Evolutionary conservation across 257 asterid genomes (phyloP).

Genomic region (Solanum boliviense): DNA sequence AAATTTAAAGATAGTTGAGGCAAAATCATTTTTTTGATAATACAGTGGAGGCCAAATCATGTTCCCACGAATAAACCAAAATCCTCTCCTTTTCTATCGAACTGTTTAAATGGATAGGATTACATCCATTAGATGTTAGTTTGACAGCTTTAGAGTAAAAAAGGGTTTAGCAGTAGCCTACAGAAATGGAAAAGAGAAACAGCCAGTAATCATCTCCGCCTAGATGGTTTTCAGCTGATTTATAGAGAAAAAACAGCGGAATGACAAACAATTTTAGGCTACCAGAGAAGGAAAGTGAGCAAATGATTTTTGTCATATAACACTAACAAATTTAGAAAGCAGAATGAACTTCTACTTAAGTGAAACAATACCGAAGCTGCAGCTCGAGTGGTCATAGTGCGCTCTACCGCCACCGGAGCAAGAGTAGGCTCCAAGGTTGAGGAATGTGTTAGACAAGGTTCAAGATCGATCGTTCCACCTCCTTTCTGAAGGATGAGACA

Average conservation of each 20-base stretch:
- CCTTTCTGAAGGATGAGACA: conserved; percentile 52
- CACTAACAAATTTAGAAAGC: neutral
- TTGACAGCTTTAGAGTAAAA: neutral
- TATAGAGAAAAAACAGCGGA: neutral
- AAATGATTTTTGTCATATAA: neutral
- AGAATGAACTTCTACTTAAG: neutral
- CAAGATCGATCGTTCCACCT: conserved; percentile 78
- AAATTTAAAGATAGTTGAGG: neutral
- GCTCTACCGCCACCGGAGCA: conserved; percentile 95
- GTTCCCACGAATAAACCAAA: neutral
- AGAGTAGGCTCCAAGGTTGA: conserved; percentile 96
- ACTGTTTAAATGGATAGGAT: neutral
- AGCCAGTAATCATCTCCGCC: neutral
- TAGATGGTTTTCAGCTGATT: neutral
- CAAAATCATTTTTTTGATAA: neutral
- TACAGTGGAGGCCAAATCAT: neutral
- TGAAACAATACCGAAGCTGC: conserved; percentile 78
- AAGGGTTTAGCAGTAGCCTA: neutral
- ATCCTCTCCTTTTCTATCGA: neutral
- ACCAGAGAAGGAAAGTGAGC: neutral
- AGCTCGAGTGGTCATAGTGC: conserved; percentile 95
- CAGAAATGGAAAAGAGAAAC: neutral
- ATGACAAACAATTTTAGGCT: neutral
- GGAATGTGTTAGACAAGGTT: conserved; percentile 90
- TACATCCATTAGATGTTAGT: neutral